Base-by-base conservation (phyloP, 2,329 filamentous ascomycete genomes). In the Trichoderma oligosporum region DNA sequence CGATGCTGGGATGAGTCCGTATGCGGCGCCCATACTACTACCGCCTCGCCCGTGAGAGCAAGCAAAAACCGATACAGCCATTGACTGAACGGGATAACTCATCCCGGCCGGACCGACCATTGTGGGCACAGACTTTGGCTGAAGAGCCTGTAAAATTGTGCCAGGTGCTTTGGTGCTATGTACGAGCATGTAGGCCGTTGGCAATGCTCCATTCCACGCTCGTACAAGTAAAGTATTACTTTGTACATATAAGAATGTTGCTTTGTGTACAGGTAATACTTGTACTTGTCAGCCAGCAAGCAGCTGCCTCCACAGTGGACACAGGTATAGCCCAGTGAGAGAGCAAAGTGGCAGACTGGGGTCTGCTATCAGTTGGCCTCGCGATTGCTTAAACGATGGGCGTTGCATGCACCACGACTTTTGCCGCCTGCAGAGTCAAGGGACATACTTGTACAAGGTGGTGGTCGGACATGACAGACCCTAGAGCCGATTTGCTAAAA, bases 121-220 rank as follows among this genome's bases (percentile, higher is more conserved):
- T 54, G 55, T 52, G 55, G 55, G 25, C 55, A 51, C 55, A 11
- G 16, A 29, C 52, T 52, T 22, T 57, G 47, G 47, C 18, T 38
- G 46, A 51, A n/a, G 55, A 57, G 47, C 53, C 53, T 56, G 53
- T 56, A 47, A 45, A 24, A 54, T 47, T 36, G 53, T 47, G 53
- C 53, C 53, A 56, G 44, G 53, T 56, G 44, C 42, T 36, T 18
- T 9, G 48, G 36, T 52, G 48, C 48, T 22, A 52, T 52, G 48
- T 41, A 52, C 48, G 48, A 44, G 42, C 41, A 36, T 48, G 53
- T 56, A 42, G 44, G 42, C 44, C 18, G 51, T 31, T 36, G 53
- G 53, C 53, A 47, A n/a, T 48, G 44, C 53, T 48, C 53, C 44
- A 41, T 56, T 16, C 41, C 53, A 25, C 35, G 44, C 53, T 48